Evolutionary conservation across 805 yeast species (phyloP).

Genomic region (Priceomyces fermenticarens): DNA sequence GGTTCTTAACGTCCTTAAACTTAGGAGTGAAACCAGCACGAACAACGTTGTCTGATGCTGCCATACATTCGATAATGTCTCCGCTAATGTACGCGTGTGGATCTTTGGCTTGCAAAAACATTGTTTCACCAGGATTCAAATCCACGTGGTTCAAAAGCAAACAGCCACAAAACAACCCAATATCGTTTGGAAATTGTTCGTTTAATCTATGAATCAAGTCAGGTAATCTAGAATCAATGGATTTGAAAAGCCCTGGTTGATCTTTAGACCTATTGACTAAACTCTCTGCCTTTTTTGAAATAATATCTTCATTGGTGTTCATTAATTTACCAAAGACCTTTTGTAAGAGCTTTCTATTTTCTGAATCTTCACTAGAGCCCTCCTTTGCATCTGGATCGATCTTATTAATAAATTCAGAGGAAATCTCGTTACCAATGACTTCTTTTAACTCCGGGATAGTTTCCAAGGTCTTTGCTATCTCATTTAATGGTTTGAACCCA

Average conservation of each 20-base stretch:
- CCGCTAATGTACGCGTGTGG: slow-evolving; percentile 98
- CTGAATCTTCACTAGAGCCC: slow-evolving; percentile 52
- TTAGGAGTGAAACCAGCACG: slow-evolving; percentile 99
- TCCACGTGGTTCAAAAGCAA: slow-evolving; percentile 84
- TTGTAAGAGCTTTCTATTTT: slow-evolving; percentile 67
- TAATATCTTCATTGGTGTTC: slow-evolving; percentile 67
- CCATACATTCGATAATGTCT: slow-evolving; percentile 99
- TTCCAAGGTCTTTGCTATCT: slow-evolving; percentile 65
- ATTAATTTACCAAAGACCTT: slow-evolving; percentile 76
- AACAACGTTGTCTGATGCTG: slow-evolving; percentile 96
- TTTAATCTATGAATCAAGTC: slow-evolving; percentile 73
- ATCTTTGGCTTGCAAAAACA: slow-evolving; percentile 93
- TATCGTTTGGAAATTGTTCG: slow-evolving; percentile 87
- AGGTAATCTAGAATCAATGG: slow-evolving; percentile 51
- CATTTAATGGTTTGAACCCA: slow-evolving; percentile 89
- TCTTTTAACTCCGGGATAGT: slow-evolving; percentile 74
- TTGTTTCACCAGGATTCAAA: slow-evolving; percentile 87
- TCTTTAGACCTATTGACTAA: slow-evolving; percentile 64
- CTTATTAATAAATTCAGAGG: slow-evolving; percentile 50
- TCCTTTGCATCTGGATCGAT: slow-evolving; percentile 42
- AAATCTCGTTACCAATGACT: slow-evolving; percentile 63
- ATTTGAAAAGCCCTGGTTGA: slow-evolving; percentile 57
- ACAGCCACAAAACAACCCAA: slow-evolving; percentile 96
- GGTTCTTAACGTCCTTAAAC: slow-evolving; percentile 89
- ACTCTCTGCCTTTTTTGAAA: slow-evolving; percentile 55